Base-by-base conservation (phyloP, 441 rosid genomes). In the Euphorbia schlechtendalii region DNA sequence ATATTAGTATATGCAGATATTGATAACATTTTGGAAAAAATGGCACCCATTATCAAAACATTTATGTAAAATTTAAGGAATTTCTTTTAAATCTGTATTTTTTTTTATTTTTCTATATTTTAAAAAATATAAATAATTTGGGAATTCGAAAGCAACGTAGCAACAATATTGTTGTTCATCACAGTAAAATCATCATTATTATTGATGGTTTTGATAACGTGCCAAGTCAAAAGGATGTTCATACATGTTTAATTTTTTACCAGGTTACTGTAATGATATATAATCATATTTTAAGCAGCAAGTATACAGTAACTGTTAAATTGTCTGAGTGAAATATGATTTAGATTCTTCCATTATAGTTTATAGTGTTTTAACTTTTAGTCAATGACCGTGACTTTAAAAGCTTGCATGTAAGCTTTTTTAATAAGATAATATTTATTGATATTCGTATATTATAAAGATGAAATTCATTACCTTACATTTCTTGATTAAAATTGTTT, bases 61-160 rank as follows among this genome's bases (percentile, higher is more conserved):
- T 32, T 32, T 2, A 32, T 32, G 34, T 32, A 32, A 32, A 32
- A 32, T 32, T 32, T 6, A 32, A 32, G 34, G 34, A 32, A 32
- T 32, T 32, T 32, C 3, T 32, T 32, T 32, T 3, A 32, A 32
- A 32, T 6, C 34, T 32, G 6, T 6, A 32, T 2, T 32, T 32
- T 32, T 32, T 32, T 32, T n/a, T n/a, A n/a, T n/a, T n/a, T n/a
- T n/a, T n/a, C 34, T 32, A 32, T 32, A 32, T 32, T 32, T 32
- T 9, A n/a, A 21, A 5, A 13, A 0, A 17, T 64, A 34, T 20
- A 3, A 34, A 52, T 51, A 64, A 52, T 52, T 48, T 32, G 25
- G 17, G 34, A 64, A 20, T 30, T 22, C 32, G 67, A 64, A 64
- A 64, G 57, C 21, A 63, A 49, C 57, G 22, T 41, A 38, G 43